Conservation (phyloP, 257 asterid genomes). For the Primulina huaijiensis region DNA sequence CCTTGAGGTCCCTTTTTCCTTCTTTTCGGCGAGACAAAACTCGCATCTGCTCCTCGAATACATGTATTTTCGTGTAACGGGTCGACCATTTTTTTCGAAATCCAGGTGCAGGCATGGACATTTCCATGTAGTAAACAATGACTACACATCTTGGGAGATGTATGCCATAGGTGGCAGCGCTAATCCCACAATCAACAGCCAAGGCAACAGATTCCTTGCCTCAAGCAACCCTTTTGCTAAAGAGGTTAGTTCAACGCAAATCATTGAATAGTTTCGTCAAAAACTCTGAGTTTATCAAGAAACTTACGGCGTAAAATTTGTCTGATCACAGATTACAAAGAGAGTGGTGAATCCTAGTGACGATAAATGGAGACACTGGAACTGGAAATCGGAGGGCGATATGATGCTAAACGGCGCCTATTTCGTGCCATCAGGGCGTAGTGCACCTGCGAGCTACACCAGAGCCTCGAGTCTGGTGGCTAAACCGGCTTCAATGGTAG, state of each 20-base stretch:
- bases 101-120: conserved; percentile 92
- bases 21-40: not conserved
- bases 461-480: conserved; percentile 87
- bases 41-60: not conserved
- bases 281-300: not conserved
- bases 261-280: not conserved
- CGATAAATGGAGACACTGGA: conserved; percentile 69
- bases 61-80: not conserved
- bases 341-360: conserved; percentile 41
- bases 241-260: conserved; percentile 41
- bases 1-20: not conserved
- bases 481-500: conserved; percentile 68
- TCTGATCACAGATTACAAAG: conserved; percentile 57
- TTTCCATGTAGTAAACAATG: conserved; percentile 91
- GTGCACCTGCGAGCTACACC: conserved; percentile 68
- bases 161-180: conserved; percentile 98
- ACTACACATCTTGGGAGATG: conserved; percentile 90
- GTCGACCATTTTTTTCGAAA: not conserved
- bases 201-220: conserved; percentile 87
- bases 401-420: conserved; percentile 89
- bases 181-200: conserved; percentile 90
- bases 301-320: not conserved
- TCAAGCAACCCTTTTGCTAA: conserved; percentile 73
- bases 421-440: conserved; percentile 69
- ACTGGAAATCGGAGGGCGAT: conserved; percentile 95